These are phyloP conservation scores for Penicillium sp. DNA, from an alignment of 2,329 filamentous ascomycete species.

Conservation along the genomic window DNA sequence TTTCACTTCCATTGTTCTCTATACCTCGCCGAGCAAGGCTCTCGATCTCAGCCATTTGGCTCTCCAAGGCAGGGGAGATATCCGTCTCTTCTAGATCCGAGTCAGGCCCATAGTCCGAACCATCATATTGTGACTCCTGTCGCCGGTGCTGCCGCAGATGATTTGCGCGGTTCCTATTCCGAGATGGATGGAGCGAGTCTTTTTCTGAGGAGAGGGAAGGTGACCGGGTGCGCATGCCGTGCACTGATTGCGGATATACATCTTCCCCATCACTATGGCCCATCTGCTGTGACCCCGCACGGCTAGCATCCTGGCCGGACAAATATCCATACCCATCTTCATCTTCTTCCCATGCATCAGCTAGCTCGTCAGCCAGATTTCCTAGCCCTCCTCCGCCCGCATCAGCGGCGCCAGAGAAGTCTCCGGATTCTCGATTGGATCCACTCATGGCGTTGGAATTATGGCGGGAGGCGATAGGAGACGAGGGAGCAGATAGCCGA, in stretches of 20 bases:
- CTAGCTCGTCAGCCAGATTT: conserved; percentile 63
- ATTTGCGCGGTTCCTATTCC: conserved; percentile 41
- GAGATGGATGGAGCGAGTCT: conserved; percentile 35
- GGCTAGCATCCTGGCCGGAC: conserved; percentile 38
- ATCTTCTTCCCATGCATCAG: conserved; percentile 57
- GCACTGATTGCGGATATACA: conserved; percentile 28
- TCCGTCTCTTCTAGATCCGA: conserved; percentile 55
- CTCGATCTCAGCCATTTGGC: conserved; percentile 56
- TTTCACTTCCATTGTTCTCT: conserved; percentile 52
- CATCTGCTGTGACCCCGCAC: conserved; percentile 31
- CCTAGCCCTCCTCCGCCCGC: conserved; percentile 52
- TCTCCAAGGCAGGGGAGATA: conserved; percentile 56
- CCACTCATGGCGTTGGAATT: conserved; percentile 39
- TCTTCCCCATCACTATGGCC: conserved; percentile 35
- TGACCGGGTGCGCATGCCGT: conserved; percentile 29
- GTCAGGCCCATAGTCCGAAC: conserved; percentile 58
- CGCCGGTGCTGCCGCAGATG: conserved; percentile 39
- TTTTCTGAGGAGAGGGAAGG: conserved; percentile 27
- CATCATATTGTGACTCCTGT: conserved; percentile 53
- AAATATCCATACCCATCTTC: conserved; percentile 48
- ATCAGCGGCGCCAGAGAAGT: conserved; percentile 36
- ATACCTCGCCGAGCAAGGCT: conserved; percentile 54
- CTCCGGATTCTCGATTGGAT: conserved; percentile 39
- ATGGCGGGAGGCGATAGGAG: conserved; percentile 40
- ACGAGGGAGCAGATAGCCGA: conserved; percentile 39